A percentile compares a stretch with the other conserved stretches of the same genome.
phyloP scores from a whole-genome alignment of 768 basidiomycete genomes.

The Pisolithus microcarpus region DNA sequence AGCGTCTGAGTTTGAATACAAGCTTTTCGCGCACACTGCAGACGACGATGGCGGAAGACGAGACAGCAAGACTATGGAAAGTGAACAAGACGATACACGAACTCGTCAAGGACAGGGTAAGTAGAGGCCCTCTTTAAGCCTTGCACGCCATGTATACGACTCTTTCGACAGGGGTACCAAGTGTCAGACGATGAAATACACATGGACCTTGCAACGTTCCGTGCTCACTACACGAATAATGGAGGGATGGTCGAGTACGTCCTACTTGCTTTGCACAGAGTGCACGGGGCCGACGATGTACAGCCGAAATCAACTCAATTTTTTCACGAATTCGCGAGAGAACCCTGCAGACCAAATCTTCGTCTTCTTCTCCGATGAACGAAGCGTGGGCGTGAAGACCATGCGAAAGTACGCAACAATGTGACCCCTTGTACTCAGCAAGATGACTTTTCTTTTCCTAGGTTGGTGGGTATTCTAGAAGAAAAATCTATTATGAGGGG shows the following conservation, averaged over 20 bases:
- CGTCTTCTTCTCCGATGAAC: slow-evolving; percentile 93
- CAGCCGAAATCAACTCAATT: slow-evolving; percentile 86
- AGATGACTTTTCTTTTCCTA: slow-evolving; percentile 24
- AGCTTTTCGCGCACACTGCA: slow-evolving; percentile 8
- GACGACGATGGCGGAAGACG: slow-evolving; percentile 63
- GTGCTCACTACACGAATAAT: slow-evolving; percentile 59
- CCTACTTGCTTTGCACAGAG: neutral
- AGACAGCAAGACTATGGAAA: slow-evolving; percentile 87
- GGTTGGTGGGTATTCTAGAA: slow-evolving; percentile 84
- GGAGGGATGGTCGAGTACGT: slow-evolving; percentile 83
- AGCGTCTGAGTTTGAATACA: slow-evolving; percentile 53
- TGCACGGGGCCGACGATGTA: slow-evolving; percentile 4
- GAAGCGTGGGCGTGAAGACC: slow-evolving; percentile 91
- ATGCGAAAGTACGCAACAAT: slow-evolving; percentile 78
- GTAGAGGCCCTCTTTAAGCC: slow-evolving; percentile 10
- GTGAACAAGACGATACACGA: slow-evolving; percentile 96
- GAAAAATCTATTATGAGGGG: slow-evolving; percentile 86
- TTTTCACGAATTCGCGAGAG: slow-evolving; percentile 70
- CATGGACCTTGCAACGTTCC: slow-evolving; percentile 79
- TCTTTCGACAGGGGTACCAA: slow-evolving; percentile 66
- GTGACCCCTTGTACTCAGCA: neutral
- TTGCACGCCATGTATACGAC: slow-evolving; percentile 12
- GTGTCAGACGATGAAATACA: slow-evolving; percentile 92
- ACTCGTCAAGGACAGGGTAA: slow-evolving; percentile 88
- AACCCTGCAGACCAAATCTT: slow-evolving; percentile 79